These are phyloP conservation scores for Tagetes erecta DNA, from an alignment of 129 eudicot species.

Conservation along the genomic window DNA sequence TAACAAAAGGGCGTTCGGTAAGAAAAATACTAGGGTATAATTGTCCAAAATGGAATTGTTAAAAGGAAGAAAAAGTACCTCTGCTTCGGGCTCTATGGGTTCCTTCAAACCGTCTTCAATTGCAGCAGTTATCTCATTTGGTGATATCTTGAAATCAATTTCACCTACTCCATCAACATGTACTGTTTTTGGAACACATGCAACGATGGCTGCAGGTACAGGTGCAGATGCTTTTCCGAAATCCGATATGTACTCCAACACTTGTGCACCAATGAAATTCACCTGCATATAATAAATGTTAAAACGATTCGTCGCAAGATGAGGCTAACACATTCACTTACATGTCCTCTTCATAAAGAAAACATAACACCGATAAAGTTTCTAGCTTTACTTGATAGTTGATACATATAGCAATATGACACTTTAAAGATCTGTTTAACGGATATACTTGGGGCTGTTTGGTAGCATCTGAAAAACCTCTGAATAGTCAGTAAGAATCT, in stretches of 20 bases:
- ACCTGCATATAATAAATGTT: slow-evolving; percentile 48
- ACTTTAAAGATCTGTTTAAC: background rate
- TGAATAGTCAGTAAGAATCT: no score
- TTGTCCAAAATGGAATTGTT: background rate
- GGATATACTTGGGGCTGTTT: background rate
- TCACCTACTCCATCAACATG: slow-evolving; percentile 84
- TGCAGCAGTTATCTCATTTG: slow-evolving; percentile 76
- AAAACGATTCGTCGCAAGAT: background rate
- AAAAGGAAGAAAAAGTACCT: slow-evolving; percentile 48
- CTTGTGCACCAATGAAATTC: slow-evolving; percentile 78
- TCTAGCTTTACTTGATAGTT: background rate
- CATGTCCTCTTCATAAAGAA: slow-evolving; percentile 33
- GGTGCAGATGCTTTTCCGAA: slow-evolving; percentile 94
- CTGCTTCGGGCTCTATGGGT: slow-evolving; percentile 95
- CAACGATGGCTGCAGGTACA: slow-evolving; percentile 90
- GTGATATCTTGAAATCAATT: slow-evolving; percentile 75
- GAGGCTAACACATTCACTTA: background rate
- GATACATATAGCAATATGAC: background rate
- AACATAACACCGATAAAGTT: background rate
- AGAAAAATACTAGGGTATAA: background rate
- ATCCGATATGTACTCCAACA: slow-evolving; percentile 88
- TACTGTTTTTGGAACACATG: slow-evolving; percentile 90
- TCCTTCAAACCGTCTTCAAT: slow-evolving; percentile 81
- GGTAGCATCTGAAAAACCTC: no score
- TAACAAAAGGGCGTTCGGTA: background rate